Conservation (phyloP, 805 yeast genomes). For the Metschnikowia aberdeeniae region DNA sequence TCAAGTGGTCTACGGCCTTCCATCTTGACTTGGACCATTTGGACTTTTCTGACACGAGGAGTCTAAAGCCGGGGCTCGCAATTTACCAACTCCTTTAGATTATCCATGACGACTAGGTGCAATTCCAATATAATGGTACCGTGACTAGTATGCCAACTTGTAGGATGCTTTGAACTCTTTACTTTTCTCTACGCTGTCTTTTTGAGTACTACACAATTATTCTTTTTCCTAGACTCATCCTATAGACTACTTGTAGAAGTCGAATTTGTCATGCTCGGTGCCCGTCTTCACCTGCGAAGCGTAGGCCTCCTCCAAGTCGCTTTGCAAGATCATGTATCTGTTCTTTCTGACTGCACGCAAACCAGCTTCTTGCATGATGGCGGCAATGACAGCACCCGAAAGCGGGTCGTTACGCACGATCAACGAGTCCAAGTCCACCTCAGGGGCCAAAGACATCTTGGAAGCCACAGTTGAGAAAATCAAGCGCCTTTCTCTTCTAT, state of each 20-base stretch:
- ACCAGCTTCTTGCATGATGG: constrained; percentile 99
- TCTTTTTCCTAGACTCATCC: neutral
- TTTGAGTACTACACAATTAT: too few species aligned
- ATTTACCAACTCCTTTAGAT: constrained; percentile 38
- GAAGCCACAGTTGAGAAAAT: constrained; percentile 94
- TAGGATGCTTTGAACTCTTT: too few species aligned
- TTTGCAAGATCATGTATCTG: constrained; percentile 92
- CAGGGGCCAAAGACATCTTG: constrained; percentile 98
- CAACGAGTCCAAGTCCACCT: constrained; percentile 90
- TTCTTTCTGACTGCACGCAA: constrained; percentile 97
- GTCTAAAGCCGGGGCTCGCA: constrained; percentile 61
- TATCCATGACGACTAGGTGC: neutral
- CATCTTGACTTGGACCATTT: constrained; percentile 78
- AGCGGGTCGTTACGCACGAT: constrained; percentile 94
- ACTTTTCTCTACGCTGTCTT: too few species aligned
- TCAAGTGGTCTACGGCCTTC: constrained; percentile 29
- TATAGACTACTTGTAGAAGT: constrained; percentile 71
- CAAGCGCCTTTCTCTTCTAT: constrained; percentile 95
- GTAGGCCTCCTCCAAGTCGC: constrained; percentile 97
- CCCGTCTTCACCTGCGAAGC: constrained; percentile 95
- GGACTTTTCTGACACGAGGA: constrained; percentile 44
- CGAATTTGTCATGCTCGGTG: constrained; percentile 93
- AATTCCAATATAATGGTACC: too few species aligned
- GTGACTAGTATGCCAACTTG: too few species aligned
- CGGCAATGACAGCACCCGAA: constrained; percentile 97